These are phyloP conservation scores for Botrytis porri DNA, from an alignment of 2,329 filamentous ascomycete species.

Conservation along the genomic window DNA sequence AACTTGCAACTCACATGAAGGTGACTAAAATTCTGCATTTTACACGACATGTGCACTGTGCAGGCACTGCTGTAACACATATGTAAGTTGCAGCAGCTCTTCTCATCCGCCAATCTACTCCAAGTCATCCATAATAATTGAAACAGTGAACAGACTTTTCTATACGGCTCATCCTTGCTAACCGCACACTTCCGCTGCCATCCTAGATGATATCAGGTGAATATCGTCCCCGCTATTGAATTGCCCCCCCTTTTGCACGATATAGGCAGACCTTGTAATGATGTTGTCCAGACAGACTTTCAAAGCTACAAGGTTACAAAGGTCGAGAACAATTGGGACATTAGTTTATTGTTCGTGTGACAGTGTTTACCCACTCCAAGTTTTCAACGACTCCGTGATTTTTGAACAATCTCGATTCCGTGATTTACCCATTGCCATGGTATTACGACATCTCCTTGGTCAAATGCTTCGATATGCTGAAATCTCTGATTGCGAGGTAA, in stretches of 20 bases:
- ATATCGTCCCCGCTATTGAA: constrained; percentile 4
- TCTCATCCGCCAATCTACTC: background rate
- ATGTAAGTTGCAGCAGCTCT: background rate
- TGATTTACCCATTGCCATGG: background rate
- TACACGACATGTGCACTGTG: constrained; percentile 5
- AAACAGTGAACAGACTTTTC: background rate
- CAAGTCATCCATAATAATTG: background rate
- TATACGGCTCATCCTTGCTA: constrained; percentile 11
- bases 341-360: background rate
- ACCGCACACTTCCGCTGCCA: background rate
- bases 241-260: background rate
- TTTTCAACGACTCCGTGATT: background rate
- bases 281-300: background rate
- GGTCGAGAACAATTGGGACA: constrained; percentile 3
- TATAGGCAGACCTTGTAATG: background rate
- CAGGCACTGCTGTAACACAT: background rate
- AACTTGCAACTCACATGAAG: background rate
- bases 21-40: background rate
- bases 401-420: background rate
- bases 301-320: background rate
- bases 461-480: background rate
- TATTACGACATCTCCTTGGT: background rate
- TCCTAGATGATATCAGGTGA: constrained; percentile 2
- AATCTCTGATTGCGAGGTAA: background rate
- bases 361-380: background rate